phyloP scores from a whole-genome alignment of 139 green algal species.

The Pedinophyceae sp. region DNA sequence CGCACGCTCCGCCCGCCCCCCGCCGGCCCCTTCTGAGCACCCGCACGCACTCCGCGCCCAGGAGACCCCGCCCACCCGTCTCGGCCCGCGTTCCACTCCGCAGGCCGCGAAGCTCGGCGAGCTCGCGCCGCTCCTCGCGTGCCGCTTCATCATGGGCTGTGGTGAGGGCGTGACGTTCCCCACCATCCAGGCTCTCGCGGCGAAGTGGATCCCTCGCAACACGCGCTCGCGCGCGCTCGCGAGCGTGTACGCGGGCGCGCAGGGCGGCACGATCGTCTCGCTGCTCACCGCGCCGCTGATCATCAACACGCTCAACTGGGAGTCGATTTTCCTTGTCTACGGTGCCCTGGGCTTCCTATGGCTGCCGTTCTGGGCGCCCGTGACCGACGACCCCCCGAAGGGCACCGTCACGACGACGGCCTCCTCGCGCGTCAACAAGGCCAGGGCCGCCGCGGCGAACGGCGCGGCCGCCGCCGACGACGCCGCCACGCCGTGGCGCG shows the following conservation, averaged over 20 bases:
- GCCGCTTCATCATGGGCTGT: conserved; percentile 40
- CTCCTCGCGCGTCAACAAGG: background rate
- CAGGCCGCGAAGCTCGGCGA: conserved; percentile 11
- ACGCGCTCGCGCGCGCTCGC: conserved; percentile 25
- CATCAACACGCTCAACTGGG: conserved; percentile 34
- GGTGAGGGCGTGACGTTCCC: conserved; percentile 70
- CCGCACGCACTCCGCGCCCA: background rate
- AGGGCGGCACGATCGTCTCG: conserved; percentile 41
- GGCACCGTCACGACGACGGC: background rate
- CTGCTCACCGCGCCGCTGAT: conserved; percentile 34
- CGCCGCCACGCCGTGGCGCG: conserved; percentile 19
- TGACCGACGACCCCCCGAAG: conserved; percentile 9
- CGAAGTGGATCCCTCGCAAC: conserved; percentile 24
- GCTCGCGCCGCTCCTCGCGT: conserved; percentile 14
- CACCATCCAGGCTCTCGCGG: conserved; percentile 43
- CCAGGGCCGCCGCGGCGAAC: background rate
- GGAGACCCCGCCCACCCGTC: background rate
- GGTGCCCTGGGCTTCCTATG: conserved; percentile 42
- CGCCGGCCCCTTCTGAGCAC: conserved; percentile 15
- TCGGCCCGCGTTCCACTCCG: background rate
- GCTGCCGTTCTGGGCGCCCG: conserved; percentile 30
- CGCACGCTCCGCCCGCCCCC: conserved; percentile 16
- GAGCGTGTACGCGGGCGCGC: conserved; percentile 28
- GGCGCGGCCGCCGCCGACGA: background rate
- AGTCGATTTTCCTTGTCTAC: conserved; percentile 41